Evolutionary conservation across 768 basidiomycete species (phyloP).

Genomic region (Calocera viscosa): DNA sequence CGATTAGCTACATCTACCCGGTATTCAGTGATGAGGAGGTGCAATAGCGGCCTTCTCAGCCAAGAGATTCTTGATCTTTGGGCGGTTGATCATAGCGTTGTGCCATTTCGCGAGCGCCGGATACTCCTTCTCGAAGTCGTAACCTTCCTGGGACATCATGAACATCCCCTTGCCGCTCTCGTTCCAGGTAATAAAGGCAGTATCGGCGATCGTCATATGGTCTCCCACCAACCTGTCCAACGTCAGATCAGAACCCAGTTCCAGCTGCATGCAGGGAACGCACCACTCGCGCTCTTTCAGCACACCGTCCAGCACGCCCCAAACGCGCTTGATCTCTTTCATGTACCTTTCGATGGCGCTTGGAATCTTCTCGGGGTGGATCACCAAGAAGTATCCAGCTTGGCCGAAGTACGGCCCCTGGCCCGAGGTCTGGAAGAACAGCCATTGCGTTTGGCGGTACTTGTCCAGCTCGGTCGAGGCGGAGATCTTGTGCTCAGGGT

Average conservation of each 20-base stretch:
- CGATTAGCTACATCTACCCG: no score
- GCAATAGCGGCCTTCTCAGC: neutral
- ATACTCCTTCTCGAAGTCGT: neutral
- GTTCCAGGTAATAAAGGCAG: constrained; percentile 17
- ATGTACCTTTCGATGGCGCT: constrained; percentile 16
- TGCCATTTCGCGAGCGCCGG: neutral
- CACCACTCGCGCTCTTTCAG: constrained; percentile 16
- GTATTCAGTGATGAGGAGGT: neutral
- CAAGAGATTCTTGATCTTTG: neutral
- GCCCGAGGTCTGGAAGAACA: constrained; percentile 18
- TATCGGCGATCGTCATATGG: constrained; percentile 18
- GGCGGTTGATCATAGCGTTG: neutral
- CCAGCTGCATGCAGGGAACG: neutral
- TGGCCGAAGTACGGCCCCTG: constrained; percentile 19
- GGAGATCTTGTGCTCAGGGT: constrained; percentile 17
- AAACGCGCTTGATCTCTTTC: constrained; percentile 18
- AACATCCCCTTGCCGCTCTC: no score
- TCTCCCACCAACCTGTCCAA: constrained; percentile 11
- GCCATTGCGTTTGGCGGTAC: constrained; percentile 13
- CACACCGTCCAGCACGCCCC: constrained; percentile 17
- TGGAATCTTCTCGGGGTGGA: constrained; percentile 15
- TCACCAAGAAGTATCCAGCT: constrained; percentile 18
- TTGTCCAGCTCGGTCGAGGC: constrained; percentile 15
- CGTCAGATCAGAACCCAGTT: neutral
- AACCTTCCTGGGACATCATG: neutral